phyloP scores from a whole-genome alignment of 768 basidiomycete genomes.

The Termitomyces sp. region DNA sequence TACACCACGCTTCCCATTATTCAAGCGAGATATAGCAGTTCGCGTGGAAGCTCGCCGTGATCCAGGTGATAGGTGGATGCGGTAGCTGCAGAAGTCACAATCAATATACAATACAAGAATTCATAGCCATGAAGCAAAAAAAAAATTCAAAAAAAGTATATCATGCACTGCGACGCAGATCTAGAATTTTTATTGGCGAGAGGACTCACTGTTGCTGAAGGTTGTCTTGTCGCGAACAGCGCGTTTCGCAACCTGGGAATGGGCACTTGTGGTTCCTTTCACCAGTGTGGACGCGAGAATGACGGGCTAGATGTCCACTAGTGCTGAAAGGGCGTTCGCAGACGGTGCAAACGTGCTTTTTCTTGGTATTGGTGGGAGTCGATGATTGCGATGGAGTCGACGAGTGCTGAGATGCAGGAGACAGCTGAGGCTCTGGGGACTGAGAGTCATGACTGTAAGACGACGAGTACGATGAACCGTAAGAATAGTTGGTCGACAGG shows the following conservation, averaged over 20 bases:
- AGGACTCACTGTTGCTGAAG: constrained; percentile 56
- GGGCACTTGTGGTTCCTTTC: constrained; percentile 92
- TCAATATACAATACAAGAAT: background rate
- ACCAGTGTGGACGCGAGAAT: constrained; percentile 87
- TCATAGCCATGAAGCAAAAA: background rate
- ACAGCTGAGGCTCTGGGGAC: constrained; percentile 19
- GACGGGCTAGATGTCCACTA: constrained; percentile 84
- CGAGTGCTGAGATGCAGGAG: constrained; percentile 23
- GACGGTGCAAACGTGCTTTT: constrained; percentile 62
- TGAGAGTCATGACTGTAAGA: constrained; percentile 21
- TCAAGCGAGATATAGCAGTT: constrained; percentile 46
- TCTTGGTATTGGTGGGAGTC: constrained; percentile 26
- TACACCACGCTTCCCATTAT: constrained; percentile 21
- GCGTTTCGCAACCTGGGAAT: constrained; percentile 92
- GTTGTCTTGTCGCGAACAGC: constrained; percentile 89
- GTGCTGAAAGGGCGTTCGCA: constrained; percentile 85
- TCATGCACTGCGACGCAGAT: background rate
- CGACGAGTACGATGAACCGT: constrained; percentile 24
- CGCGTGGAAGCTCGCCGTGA: constrained; percentile 67
- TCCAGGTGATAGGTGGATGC: constrained; percentile 78
- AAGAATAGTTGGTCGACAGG: constrained; percentile 23
- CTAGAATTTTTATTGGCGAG: background rate
- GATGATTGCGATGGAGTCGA: constrained; percentile 14
- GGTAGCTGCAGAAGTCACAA: constrained; percentile 56
- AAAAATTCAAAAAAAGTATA: too few species aligned